Evolutionary conservation across 768 basidiomycete genomes (phyloP), one percentile per base, ranked within the genome.

Genomic region (Mycena kentingensis): DNA sequence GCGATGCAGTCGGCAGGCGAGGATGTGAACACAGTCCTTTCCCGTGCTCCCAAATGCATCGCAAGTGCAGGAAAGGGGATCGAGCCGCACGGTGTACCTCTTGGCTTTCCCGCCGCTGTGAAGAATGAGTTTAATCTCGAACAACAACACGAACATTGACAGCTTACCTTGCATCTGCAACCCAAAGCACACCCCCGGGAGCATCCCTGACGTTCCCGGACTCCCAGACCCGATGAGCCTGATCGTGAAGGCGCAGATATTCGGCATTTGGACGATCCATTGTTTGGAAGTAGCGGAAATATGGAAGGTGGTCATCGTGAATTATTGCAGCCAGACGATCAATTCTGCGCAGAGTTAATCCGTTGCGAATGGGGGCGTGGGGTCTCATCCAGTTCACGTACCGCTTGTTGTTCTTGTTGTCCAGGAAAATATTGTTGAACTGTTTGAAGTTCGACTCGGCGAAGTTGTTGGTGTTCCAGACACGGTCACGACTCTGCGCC

Each of bases 391-490:
- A 11, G 19, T 28, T 11, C 19, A 41, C 2, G 12, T 35, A 54
- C 46, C 46, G 31, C 26, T 54, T 49, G 28, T 54, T 49, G 6
- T 49, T 36, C 16, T 29, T 42, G 42, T 48, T 49, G 5, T 49
- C 46, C 10, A 54, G n/a, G 16, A 54, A 49, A 22, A 49, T 12
- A 2, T 26, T 12, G 28, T 54, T 45, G 42, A 54, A 54, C 15
- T 41, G 37, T 11, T 49, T 48, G 42, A 42, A 54, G 4, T 19
- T 47, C 2, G 53, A 28, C 28, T 54, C 53, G 2, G 39, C 42
- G 31, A 22, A 43, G 32, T 54, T 54, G 47, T 54, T 54, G 2
- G 53, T 54, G 46, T 53, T 53, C 36, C 44, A 53, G 3, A 27
- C 12, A 3, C 36, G 6, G 16, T 52, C 51, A 2, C 51, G 51